These are phyloP conservation scores for Candida sanyaensis DNA, from an alignment of 1,139 yeast genomes.

Conservation along the genomic window DNA sequence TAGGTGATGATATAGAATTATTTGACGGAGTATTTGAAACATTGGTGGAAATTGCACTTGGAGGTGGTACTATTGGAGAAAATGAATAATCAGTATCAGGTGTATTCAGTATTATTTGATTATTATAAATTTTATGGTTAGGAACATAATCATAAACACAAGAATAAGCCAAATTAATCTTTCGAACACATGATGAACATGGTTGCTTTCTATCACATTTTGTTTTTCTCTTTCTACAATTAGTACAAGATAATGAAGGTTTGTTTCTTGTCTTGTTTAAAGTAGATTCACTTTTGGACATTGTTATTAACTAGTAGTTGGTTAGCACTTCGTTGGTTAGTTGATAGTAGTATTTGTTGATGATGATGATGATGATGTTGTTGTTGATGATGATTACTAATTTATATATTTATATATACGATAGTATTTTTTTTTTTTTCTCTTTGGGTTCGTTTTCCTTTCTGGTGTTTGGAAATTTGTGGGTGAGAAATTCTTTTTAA, in stretches of 20 bases:
- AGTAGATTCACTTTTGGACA: neutral
- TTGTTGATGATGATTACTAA: too few species aligned
- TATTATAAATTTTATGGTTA: neutral
- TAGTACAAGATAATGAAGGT: conserved; percentile 26
- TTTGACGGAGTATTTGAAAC: neutral
- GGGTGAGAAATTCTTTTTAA: too few species aligned
- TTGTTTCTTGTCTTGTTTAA: conserved; percentile 18
- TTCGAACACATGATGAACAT: conserved; percentile 27
- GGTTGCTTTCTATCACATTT: conserved; percentile 32
- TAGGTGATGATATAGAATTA: neutral
- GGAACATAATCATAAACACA: conserved; percentile 23
- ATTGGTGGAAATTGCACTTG: neutral
- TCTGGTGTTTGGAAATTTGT: too few species aligned
- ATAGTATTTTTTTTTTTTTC: too few species aligned
- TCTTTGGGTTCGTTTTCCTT: too few species aligned
- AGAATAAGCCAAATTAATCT: conserved; percentile 17
- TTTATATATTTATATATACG: too few species aligned
- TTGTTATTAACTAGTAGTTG: too few species aligned
- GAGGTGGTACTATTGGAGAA: neutral
- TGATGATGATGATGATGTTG: neutral
- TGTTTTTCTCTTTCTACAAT: conserved; percentile 30
- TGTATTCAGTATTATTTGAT: neutral
- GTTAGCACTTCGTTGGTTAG: too few species aligned
- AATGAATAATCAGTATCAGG: neutral
- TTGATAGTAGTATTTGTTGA: neutral